Evolutionary conservation across 148 eudicot species (phyloP), one percentile per base, ranked within the genome.

Genomic region (Nepenthes mirabilis): DNA sequence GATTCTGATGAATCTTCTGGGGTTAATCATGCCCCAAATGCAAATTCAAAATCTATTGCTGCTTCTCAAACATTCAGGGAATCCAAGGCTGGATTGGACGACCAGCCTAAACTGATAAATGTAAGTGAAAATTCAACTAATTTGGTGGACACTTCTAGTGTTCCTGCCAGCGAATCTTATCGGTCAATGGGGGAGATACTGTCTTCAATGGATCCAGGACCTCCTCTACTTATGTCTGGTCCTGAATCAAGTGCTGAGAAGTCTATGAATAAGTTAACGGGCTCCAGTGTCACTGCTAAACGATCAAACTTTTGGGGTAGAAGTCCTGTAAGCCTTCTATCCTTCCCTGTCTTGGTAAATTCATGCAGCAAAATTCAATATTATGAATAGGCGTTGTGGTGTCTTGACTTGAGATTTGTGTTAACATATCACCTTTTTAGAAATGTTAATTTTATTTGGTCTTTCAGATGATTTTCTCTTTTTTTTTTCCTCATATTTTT

Each of bases 231-330:
- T 61, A 52, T 64, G 47, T 56, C 79, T 63, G 85, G 72, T 12
- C 76, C 80, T 68, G 89, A 86, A 68, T 67, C 83, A 65, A 55
- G 60, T 71, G 63, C 66, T 68, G 88, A 86, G 47, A 93, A 82
- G 66, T 70, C 86, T 50, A 54, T 43, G 14, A 77, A 69, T 76
- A 84, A 82, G 75, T 64, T 60, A 62, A n/a, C 82, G 3, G 72
- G 70, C 61, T 68, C 96, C 47, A 80, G 62, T 34, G 57, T 43
- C 52, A 82, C 58, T 77, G 85, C 52, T 64, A 88, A 86, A 75
- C 84, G 87, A 52, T 76, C 95, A 54, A 68, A 75, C 23, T 80
- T 93, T 76, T 88, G 91, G 99, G 91, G 91, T 50, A 82, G 91
- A 78, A 79, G 70, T 65, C 66, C 72, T 65, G 99, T 93, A 69